A percentile compares a stretch with the other conserved stretches of the same genome.
Evolutionary conservation across 148 eudicot genomes (phyloP).

Genomic region (Polygonum maritimum): DNA sequence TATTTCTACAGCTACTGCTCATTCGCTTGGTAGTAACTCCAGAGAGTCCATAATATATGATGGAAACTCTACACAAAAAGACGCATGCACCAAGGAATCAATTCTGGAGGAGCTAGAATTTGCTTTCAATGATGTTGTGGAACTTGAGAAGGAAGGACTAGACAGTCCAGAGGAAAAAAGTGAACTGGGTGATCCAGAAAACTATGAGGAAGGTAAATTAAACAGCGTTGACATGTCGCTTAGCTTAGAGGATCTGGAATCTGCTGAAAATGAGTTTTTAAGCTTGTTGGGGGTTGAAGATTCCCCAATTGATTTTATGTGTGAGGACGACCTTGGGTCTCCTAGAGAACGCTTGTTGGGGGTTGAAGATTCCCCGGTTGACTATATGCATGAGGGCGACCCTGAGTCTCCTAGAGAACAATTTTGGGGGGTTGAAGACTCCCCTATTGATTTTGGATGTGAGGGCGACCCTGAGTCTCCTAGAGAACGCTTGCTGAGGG

Average conservation of each 20-base stretch:
- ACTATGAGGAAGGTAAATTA: slow-evolving; percentile 22
- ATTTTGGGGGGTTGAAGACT: slow-evolving; percentile 38
- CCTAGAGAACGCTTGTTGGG: slow-evolving; percentile 22
- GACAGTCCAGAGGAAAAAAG: slow-evolving; percentile 42
- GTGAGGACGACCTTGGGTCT: slow-evolving; percentile 45
- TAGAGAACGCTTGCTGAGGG: slow-evolving; percentile 50
- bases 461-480: slow-evolving; percentile 56
- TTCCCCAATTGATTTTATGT: slow-evolving; percentile 16
- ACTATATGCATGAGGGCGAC: no score
- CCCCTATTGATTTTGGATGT: slow-evolving; percentile 17
- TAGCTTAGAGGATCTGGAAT: slow-evolving; percentile 51
- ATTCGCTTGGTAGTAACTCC: background rate
- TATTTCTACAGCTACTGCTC: slow-evolving; percentile 10
- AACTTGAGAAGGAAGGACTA: slow-evolving; percentile 40
- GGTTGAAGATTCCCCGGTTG: no score
- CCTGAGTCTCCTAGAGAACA: no score
- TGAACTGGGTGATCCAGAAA: slow-evolving; percentile 28
- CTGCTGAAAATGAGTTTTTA: slow-evolving; percentile 59
- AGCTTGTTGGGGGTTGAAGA: slow-evolving; percentile 42
- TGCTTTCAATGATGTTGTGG: slow-evolving; percentile 44
- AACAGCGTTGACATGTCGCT: slow-evolving; percentile 30
- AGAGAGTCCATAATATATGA: background rate
- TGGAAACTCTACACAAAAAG: slow-evolving; percentile 20
- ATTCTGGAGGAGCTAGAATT: slow-evolving; percentile 61
- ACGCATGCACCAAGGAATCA: slow-evolving; percentile 34